Conservation (phyloP, 1,139 yeast species). For the Pichia sp. region DNA sequence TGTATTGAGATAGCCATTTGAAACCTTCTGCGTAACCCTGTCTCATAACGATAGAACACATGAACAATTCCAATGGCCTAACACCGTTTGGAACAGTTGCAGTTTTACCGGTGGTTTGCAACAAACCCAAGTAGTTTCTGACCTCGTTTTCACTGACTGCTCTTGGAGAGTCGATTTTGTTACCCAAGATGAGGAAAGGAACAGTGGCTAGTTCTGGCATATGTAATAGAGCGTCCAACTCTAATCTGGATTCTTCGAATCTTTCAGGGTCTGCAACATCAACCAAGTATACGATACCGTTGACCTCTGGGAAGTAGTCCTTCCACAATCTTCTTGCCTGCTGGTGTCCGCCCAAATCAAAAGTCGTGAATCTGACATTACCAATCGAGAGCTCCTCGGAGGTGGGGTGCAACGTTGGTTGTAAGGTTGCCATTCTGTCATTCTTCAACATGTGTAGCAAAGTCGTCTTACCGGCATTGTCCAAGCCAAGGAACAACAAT, state of each 20-base stretch:
- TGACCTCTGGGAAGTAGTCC: slow-evolving; percentile 98
- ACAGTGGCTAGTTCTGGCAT: slow-evolving; percentile 87
- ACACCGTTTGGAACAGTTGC: slow-evolving; percentile 67
- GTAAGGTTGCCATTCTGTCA: slow-evolving; percentile 95
- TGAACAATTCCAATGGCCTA: slow-evolving; percentile 92
- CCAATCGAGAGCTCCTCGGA: slow-evolving; percentile 98
- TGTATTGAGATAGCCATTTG: slow-evolving; percentile 94
- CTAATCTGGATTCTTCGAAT: slow-evolving; percentile 90
- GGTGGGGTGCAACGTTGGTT: slow-evolving; percentile 97
- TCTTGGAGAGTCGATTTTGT: slow-evolving; percentile 89
- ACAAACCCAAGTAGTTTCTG: slow-evolving; percentile 84
- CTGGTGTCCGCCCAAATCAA: slow-evolving; percentile 96
- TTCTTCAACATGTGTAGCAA: slow-evolving; percentile 94
- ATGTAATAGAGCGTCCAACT: slow-evolving; percentile 84
- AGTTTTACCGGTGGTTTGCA: slow-evolving; percentile 84
- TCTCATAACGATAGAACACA: slow-evolving; percentile 97
- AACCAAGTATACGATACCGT: slow-evolving; percentile 92
- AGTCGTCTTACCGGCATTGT: slow-evolving; percentile 98
- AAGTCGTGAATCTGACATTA: slow-evolving; percentile 92
- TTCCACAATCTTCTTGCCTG: slow-evolving; percentile 99
- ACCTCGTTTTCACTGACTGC: slow-evolving; percentile 96
- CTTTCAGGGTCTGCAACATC: slow-evolving; percentile 97
- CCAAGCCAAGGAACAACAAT: slow-evolving; percentile 89
- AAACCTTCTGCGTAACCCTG: slow-evolving; percentile 95
- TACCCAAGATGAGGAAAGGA: slow-evolving; percentile 91